Evolutionary conservation across 2,329 filamentous ascomycete genomes (phyloP).

Genomic region (Aspergillus aculeatus): DNA sequence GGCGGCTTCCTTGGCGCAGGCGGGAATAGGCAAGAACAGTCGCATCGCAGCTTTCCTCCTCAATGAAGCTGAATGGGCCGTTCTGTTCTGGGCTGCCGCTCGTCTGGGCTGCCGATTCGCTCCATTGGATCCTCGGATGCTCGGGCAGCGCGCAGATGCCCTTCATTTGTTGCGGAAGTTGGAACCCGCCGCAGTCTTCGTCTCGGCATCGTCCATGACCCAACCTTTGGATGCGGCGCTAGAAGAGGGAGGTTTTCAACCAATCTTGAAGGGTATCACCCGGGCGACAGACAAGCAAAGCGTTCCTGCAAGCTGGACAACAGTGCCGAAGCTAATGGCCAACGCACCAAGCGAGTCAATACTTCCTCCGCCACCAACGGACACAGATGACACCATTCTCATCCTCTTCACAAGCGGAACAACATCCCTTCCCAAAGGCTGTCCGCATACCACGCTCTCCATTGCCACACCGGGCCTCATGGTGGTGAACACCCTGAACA

Average conservation of each 20-base stretch:
- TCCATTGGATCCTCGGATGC: constrained; percentile 3
- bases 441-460: constrained; percentile 3
- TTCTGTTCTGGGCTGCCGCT: constrained; percentile 9
- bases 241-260: background rate
- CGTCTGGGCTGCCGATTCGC: constrained; percentile 7
- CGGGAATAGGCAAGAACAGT: background rate
- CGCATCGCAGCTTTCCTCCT: background rate
- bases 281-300: background rate
- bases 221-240: background rate
- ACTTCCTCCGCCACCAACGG: background rate
- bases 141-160: background rate
- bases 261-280: background rate
- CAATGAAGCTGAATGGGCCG: constrained; percentile 11
- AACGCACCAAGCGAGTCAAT: background rate
- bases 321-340: background rate
- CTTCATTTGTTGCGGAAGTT: background rate
- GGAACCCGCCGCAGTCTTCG: constrained; percentile 4
- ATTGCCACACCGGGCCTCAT: background rate
- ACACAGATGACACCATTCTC: background rate
- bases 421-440: constrained; percentile 3
- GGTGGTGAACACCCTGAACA: background rate
- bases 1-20: background rate
- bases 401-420: constrained; percentile 8
- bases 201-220: background rate
- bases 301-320: background rate